Base-by-base conservation (phyloP, 225 moss, liverwort and hornwort genomes). In the Straminergon stramineum region DNA sequence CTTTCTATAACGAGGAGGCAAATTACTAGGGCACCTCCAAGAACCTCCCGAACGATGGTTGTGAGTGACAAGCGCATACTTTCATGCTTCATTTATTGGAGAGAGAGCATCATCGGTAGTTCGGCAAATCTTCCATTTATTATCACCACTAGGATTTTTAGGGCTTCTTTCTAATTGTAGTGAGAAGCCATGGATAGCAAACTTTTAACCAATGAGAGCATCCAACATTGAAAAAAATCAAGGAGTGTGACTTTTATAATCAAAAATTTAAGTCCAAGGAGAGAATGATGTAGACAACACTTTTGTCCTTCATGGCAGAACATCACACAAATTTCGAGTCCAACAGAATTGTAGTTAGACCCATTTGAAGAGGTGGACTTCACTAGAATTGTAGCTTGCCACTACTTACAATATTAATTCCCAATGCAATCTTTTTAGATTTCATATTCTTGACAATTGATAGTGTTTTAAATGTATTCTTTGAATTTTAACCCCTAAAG, bases 1-100 rank as follows among this genome's bases (percentile, higher is more conserved):
- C 26, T 0, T 17, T 28, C 6, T 24, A 41, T 5, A 24, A 71
- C 1, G 6, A 71, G 1, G 39, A 3, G 3, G 0, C 14, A 70
- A 24, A 23, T 23, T n/a, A 23, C 1, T 13, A 4, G 6, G 3
- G 3, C 3, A 68, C 0, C 20, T 63, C 2, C 0, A 1, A 68
- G 21, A 68, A 37, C 0, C 1, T 20, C 6, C 6, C 2, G 2
- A 24, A 23, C 0, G 1, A 41, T 26, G 15, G 71, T 71, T 3
- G 0, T n/a, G 5, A 26, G 26, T 73, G 10, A 17, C 28, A 73
- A 43, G 15, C 1, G 1, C 21, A 28, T 43, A 16, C 26, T 43
- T 17, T 73, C 9, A 27, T 73, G 43, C 43, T 73, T 43, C 8
- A 8, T 43, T 73, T 16, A 5, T 73, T 27, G 15, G 4, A 27